A percentile compares a stretch with the other conserved stretches of the same genome.
Evolutionary conservation across 108 stramenopile species (phyloP).

Genomic region (Cyclotella cryptica): DNA sequence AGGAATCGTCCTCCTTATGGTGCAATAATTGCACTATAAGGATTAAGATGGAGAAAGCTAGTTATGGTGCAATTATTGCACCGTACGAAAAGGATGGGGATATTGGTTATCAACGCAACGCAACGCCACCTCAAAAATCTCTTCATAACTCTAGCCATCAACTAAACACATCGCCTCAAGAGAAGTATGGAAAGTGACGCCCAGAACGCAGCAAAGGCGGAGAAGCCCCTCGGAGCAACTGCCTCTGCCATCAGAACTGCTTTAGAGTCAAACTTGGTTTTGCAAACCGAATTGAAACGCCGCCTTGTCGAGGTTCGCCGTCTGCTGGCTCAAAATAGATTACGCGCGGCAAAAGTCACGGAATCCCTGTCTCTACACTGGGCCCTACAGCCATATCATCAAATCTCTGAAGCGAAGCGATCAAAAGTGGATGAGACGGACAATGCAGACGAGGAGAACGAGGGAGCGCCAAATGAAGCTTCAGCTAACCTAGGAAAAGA

Average conservation of each 20-base stretch:
- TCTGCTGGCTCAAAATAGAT: constrained; percentile 32
- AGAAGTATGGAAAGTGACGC: too few species aligned
- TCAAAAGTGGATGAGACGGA: constrained; percentile 7
- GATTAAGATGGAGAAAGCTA: too few species aligned
- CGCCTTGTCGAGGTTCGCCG: constrained; percentile 35
- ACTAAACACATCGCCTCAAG: too few species aligned
- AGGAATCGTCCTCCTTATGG: too few species aligned
- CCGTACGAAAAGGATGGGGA: too few species aligned
- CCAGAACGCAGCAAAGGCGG: background rate
- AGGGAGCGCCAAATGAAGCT: background rate
- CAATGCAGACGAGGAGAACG: constrained; percentile 4
- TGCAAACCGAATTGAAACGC: constrained; percentile 44
- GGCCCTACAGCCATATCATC: background rate
- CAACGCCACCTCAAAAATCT: too few species aligned
- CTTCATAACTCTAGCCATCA: too few species aligned
- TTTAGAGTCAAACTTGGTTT: constrained; percentile 28
- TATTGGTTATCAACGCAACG: too few species aligned
- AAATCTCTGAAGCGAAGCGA: background rate
- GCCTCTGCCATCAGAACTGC: constrained; percentile 40
- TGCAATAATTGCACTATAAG: too few species aligned
- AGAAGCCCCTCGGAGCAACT: constrained; percentile 20
- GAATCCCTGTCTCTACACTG: constrained; percentile 23
- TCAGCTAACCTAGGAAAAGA: background rate
- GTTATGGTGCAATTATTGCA: too few species aligned
- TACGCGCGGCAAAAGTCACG: constrained; percentile 32